Conservation (phyloP, 805 yeast genomes). For the Candida taoyuanica region DNA sequence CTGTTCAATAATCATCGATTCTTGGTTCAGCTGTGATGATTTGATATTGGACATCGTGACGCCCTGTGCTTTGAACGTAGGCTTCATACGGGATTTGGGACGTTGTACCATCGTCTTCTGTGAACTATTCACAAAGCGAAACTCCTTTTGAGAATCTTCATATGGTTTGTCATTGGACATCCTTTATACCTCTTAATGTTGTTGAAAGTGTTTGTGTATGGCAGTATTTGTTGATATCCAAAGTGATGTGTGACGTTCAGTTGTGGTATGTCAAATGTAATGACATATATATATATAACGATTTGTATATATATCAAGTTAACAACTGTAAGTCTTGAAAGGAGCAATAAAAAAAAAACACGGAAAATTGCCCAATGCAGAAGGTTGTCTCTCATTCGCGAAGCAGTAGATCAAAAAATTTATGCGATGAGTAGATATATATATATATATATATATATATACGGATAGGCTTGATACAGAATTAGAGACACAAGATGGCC, state of each 20-base stretch:
- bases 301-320: too few relatives aligned
- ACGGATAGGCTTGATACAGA: background rate
- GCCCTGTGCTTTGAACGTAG: conserved; percentile 22
- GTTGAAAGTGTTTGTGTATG: too few relatives aligned
- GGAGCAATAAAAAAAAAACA: background rate
- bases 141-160: conserved; percentile 1
- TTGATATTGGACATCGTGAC: conserved; percentile 3
- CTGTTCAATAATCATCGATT: conserved; percentile 22
- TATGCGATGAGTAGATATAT: too few relatives aligned
- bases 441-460: too few relatives aligned
- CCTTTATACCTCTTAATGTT: background rate
- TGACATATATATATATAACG: too few relatives aligned
- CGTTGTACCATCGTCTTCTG: conserved; percentile 18
- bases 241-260: too few relatives aligned
- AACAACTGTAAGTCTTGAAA: too few relatives aligned
- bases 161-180: too few relatives aligned
- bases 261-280: too few relatives aligned
- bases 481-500: conserved; percentile 23
- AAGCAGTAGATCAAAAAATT: too few relatives aligned
- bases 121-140: conserved; percentile 25
- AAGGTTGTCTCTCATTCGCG: background rate
- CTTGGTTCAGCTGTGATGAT: conserved; percentile 7
- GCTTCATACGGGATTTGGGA: conserved; percentile 19
- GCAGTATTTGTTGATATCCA: too few relatives aligned
- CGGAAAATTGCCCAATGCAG: conserved; percentile 5